Evolutionary conservation across 805 yeast genomes (phyloP).

Genomic region (Hanseniaspora singularis): DNA sequence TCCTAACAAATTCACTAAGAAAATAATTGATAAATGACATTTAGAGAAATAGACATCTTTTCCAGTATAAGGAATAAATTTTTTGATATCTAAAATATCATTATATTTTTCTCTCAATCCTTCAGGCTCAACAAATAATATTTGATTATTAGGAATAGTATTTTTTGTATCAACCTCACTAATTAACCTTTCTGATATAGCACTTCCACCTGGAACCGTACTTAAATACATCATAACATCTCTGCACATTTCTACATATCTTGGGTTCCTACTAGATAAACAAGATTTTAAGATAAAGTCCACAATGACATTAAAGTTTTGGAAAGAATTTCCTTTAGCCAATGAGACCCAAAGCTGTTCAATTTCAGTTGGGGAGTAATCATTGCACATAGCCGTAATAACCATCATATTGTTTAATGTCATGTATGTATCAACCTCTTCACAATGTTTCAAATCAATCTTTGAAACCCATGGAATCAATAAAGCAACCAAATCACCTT

Average conservation of each 20-base stretch:
- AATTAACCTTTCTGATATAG: conserved; percentile 50
- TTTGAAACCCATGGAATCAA: conserved; percentile 88
- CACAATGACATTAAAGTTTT: conserved; percentile 60
- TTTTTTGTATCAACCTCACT: conserved; percentile 66
- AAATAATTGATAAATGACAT: conserved; percentile 77
- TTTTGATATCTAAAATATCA: conserved; percentile 62
- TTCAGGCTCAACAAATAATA: conserved; percentile 26
- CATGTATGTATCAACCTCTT: conserved; percentile 46
- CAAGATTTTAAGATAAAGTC: conserved; percentile 60
- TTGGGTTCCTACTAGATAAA: conserved; percentile 54
- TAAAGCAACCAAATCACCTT: conserved; percentile 70
- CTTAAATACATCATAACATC: conserved; percentile 69
- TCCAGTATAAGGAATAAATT: conserved; percentile 40
- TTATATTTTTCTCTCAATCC: conserved; percentile 40
- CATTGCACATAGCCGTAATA: conserved; percentile 67
- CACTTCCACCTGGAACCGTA: conserved; percentile 40
- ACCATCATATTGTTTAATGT: conserved; percentile 71
- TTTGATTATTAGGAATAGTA: conserved; percentile 68
- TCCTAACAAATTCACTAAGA: conserved; percentile 68
- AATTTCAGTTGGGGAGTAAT: conserved; percentile 68
- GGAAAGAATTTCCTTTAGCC: conserved; percentile 57
- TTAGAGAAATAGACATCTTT: conserved; percentile 70
- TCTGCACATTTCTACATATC: conserved; percentile 65
- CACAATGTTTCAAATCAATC: conserved; percentile 47
- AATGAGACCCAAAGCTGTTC: conserved; percentile 93